Percentiles rank a stretch among this genome's conserved stretches.
Evolutionary conservation across 2,329 filamentous ascomycete genomes (phyloP).

Genomic region (Trichoderma gracile): DNA sequence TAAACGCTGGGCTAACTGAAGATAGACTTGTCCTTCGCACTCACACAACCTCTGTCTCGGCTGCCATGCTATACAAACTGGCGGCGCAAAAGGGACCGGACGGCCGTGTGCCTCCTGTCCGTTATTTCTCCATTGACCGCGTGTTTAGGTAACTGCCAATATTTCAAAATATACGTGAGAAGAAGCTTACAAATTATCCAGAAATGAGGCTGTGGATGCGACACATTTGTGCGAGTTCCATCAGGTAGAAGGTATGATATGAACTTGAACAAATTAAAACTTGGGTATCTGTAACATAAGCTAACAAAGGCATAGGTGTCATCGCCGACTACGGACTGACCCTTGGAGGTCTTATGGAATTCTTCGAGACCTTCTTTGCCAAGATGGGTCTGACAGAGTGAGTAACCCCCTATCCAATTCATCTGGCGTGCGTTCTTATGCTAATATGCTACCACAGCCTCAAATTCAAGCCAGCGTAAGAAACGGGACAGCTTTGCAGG

Average conservation of each 20-base stretch:
- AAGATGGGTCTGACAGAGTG: conserved; percentile 82
- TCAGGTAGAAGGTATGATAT: conserved; percentile 79
- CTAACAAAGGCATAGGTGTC: conserved; percentile 48
- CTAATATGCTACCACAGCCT: conserved; percentile 44
- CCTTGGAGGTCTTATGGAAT: conserved; percentile 85
- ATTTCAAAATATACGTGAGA: not conserved
- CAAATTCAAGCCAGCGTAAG: conserved; percentile 85
- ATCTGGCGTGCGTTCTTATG: not conserved
- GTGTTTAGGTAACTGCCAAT: conserved; percentile 67
- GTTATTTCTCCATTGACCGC: conserved; percentile 97
- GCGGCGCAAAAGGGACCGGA: conserved; percentile 77
- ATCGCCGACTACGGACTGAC: conserved; percentile 96
- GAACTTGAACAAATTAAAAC: not conserved
- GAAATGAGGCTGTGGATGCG: conserved; percentile 92
- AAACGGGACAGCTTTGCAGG: not conserved
- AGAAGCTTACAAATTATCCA: not conserved
- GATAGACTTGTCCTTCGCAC: conserved; percentile 80
- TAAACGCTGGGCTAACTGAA: not conserved
- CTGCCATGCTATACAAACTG: conserved; percentile 87
- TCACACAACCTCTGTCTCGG: conserved; percentile 90
- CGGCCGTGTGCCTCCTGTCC: conserved; percentile 65
- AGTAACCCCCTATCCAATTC: not conserved
- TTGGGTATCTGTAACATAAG: not conserved
- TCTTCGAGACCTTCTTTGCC: conserved; percentile 93
- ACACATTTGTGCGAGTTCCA: conserved; percentile 98